Percentiles rank a stretch among this genome's conserved stretches.
These are phyloP conservation scores for Mycena chlorophos DNA, from an alignment of 768 basidiomycete genomes.

Conservation along the genomic window DNA sequence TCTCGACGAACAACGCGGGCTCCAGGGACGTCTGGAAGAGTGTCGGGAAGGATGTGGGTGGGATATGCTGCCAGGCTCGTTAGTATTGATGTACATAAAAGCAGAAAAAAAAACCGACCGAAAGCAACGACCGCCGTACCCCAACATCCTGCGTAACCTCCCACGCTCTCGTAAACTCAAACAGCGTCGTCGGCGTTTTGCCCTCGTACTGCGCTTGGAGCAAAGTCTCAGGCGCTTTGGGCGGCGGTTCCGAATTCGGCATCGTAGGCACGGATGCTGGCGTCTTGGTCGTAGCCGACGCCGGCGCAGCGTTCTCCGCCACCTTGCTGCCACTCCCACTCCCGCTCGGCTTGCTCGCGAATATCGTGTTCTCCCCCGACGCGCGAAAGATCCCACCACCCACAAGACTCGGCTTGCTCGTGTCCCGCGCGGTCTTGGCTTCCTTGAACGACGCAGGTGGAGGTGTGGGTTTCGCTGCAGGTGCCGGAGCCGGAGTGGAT, in stretches of 20 bases:
- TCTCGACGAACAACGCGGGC: slow-evolving; percentile 55
- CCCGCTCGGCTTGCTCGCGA: slow-evolving; percentile 32
- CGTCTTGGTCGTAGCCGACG: slow-evolving; percentile 5
- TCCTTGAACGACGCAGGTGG: slow-evolving; percentile 51
- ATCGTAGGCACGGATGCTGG: slow-evolving; percentile 4
- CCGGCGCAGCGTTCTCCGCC: neutral
- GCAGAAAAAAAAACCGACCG: slow-evolving; percentile 40
- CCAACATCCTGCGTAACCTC: slow-evolving; percentile 38
- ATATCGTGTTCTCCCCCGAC: slow-evolving; percentile 60
- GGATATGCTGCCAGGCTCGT: slow-evolving; percentile 44
- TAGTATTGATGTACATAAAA: neutral
- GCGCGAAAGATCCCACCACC: slow-evolving; percentile 75
- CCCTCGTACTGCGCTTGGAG: slow-evolving; percentile 2
- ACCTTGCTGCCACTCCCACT: neutral
- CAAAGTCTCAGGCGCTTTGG: slow-evolving; percentile 1
- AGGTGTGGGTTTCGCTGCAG: slow-evolving; percentile 2
- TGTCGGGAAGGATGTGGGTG: slow-evolving; percentile 53
- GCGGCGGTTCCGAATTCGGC: neutral
- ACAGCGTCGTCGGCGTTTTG: slow-evolving; percentile 47
- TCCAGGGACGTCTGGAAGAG: slow-evolving; percentile 75
- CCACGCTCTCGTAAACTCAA: slow-evolving; percentile 68
- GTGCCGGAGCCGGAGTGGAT: slow-evolving; percentile 18
- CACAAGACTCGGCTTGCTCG: slow-evolving; percentile 43
- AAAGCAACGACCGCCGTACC: slow-evolving; percentile 59
- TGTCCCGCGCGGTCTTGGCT: slow-evolving; percentile 58